Conservation (phyloP, 164 flowering plant species). For the Kingdonia uniflora region DNA sequence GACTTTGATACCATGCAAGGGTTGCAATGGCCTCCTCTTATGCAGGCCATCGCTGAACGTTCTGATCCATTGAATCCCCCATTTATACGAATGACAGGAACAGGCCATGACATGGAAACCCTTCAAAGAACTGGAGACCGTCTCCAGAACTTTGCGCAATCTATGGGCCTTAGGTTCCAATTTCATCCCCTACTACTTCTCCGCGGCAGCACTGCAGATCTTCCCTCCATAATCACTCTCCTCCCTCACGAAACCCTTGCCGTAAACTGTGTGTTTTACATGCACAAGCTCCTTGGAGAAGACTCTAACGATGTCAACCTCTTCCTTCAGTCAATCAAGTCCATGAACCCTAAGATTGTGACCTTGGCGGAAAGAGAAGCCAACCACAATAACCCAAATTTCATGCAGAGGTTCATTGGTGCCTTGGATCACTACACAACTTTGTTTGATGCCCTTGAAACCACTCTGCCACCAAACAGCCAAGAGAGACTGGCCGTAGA, state of each 20-base stretch:
- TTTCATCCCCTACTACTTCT: slow-evolving; percentile 51
- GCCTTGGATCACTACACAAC: slow-evolving; percentile 74
- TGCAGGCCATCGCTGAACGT: slow-evolving; percentile 76
- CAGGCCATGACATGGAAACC: slow-evolving; percentile 45
- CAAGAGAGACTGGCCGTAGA: slow-evolving; percentile 70
- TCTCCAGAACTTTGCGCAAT: slow-evolving; percentile 55
- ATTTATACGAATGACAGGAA: slow-evolving; percentile 66
- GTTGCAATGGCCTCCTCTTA: slow-evolving; percentile 86
- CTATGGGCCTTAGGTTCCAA: slow-evolving; percentile 68
- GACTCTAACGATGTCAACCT: slow-evolving; percentile 18
- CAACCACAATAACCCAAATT: slow-evolving; percentile 50
- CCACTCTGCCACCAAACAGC: slow-evolving; percentile 75
- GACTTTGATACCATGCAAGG: slow-evolving; percentile 93
- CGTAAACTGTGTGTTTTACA: slow-evolving; percentile 61
- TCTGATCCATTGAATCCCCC: slow-evolving; percentile 24
- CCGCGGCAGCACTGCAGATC: slow-evolving; percentile 13
- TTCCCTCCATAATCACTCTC: slow-evolving; percentile 19
- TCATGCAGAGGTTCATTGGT: slow-evolving; percentile 53
- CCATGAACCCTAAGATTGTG: slow-evolving; percentile 63
- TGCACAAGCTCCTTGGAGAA: slow-evolving; percentile 51
- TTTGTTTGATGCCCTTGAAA: slow-evolving; percentile 76
- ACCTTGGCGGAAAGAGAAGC: slow-evolving; percentile 78
- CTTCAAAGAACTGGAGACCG: slow-evolving; percentile 71
- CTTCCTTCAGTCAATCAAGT: slow-evolving; percentile 49
- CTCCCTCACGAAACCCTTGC: slow-evolving; percentile 59